Conservation (phyloP, 371 early-diverging fungal genomes). For the Nematocida displodere region DNA sequence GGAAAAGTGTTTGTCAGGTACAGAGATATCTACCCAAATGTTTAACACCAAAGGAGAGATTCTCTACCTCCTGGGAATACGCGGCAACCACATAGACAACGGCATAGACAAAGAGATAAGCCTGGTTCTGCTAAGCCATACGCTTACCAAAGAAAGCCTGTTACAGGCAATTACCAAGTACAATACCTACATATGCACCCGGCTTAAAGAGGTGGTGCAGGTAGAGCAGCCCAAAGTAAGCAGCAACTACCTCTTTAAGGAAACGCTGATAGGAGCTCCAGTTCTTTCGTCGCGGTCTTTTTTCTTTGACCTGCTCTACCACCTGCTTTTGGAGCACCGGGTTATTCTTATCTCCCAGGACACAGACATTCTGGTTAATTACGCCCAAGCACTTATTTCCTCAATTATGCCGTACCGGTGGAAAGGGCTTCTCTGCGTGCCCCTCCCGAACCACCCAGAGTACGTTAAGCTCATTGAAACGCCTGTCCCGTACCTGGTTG, state of each 20-base stretch:
- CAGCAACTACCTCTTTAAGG: slow-evolving; percentile 18
- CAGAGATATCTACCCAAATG: slow-evolving; percentile 22
- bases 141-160: neutral
- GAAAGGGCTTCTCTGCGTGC: slow-evolving; percentile 26
- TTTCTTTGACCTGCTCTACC: slow-evolving; percentile 36
- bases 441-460: neutral
- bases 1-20: neutral
- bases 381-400: slow-evolving; percentile 1
- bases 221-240: neutral
- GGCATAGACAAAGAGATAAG: slow-evolving; percentile 29
- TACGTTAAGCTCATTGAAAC: slow-evolving; percentile 41
- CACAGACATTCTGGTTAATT: slow-evolving; percentile 1
- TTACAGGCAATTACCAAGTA: slow-evolving; percentile 32
- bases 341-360: slow-evolving; percentile 15
- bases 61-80: neutral
- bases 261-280: slow-evolving; percentile 28
- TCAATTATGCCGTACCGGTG: slow-evolving; percentile 35
- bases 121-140: neutral
- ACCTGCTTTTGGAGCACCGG: slow-evolving; percentile 41
- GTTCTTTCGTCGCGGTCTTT: neutral
- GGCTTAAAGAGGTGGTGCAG: slow-evolving; percentile 26
- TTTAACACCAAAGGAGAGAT: slow-evolving; percentile 10
- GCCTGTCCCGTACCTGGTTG: slow-evolving; percentile 40
- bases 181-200: slow-evolving; percentile 32
- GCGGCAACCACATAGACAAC: slow-evolving; percentile 8